These are phyloP conservation scores for Prunus mira DNA, from an alignment of 306 rosid species.

Conservation along the genomic window DNA sequence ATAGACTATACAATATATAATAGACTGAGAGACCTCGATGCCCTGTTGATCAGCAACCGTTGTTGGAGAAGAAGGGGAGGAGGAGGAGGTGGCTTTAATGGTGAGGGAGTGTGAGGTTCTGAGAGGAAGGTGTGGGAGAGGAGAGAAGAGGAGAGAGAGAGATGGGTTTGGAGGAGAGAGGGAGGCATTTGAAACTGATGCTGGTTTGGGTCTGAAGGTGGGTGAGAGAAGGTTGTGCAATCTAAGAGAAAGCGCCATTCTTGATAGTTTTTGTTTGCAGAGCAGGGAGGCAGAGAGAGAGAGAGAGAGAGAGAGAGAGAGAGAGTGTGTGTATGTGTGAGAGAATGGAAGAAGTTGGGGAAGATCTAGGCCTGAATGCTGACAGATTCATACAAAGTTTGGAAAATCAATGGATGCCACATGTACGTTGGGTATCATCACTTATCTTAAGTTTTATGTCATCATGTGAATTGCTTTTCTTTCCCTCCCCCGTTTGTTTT, in stretches of 20 bases:
- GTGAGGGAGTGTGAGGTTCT: slow-evolving; percentile 27
- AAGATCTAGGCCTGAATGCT: background rate
- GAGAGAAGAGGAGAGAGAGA: slow-evolving; percentile 22
- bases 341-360: background rate
- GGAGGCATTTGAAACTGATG: slow-evolving; percentile 11
- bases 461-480: background rate
- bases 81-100: slow-evolving; percentile 52
- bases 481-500: background rate
- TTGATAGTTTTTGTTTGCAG: slow-evolving; percentile 5
- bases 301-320: background rate
- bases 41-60: slow-evolving; percentile 57
- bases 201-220: slow-evolving; percentile 30
- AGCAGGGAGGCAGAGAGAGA: background rate
- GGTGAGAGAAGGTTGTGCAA: slow-evolving; percentile 36
- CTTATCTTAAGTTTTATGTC: background rate
- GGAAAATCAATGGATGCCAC: slow-evolving; percentile 11
- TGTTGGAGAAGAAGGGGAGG: slow-evolving; percentile 57
- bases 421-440: slow-evolving; percentile 10
- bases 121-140: slow-evolving; percentile 37
- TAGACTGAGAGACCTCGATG: slow-evolving; percentile 52
- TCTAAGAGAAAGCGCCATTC: slow-evolving; percentile 49
- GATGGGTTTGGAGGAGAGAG: slow-evolving; percentile 16
- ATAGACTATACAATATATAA: background rate
- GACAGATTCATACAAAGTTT: background rate
- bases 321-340: background rate